These are phyloP conservation scores for Smittium culicis DNA, from an alignment of 371 early-diverging fungal genomes.

Conservation along the genomic window DNA sequence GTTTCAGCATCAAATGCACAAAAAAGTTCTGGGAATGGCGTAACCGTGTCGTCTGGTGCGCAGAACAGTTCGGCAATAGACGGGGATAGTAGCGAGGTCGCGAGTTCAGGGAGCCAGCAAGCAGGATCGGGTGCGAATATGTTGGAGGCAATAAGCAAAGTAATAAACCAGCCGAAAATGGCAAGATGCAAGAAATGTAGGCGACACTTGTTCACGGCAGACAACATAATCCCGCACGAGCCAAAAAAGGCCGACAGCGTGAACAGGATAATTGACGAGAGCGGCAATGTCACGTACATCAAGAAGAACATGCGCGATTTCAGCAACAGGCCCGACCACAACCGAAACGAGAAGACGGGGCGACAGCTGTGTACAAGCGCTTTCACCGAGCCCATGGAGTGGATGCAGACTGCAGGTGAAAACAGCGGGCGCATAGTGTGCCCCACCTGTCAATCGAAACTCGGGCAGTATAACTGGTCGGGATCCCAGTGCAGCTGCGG, in stretches of 20 bases:
- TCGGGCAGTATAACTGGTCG: constrained; percentile 74
- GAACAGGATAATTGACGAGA: not conserved
- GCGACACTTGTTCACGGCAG: not conserved
- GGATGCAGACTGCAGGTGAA: constrained; percentile 50
- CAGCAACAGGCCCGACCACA: not conserved
- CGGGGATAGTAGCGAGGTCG: too few relatives aligned
- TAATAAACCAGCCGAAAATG: not conserved
- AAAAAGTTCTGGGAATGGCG: too few relatives aligned
- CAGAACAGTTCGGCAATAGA: too few relatives aligned
- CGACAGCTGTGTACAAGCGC: constrained; percentile 45
- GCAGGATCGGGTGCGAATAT: too few relatives aligned
- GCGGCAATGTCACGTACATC: not conserved
- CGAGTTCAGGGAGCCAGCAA: too few relatives aligned
- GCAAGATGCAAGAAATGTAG: not conserved
- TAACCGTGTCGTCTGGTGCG: too few relatives aligned
- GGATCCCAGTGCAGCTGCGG: constrained; percentile 23
- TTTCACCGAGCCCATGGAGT: constrained; percentile 76
- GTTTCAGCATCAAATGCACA: too few relatives aligned
- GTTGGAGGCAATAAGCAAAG: not conserved
- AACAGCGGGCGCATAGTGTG: constrained; percentile 65
- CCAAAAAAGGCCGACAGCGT: not conserved
- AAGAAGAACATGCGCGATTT: not conserved
- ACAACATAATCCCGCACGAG: not conserved
- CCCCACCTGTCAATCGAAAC: constrained; percentile 66
- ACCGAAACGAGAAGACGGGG: not conserved